A percentile compares a stretch with the other conserved stretches of the same genome.
Evolutionary conservation across 768 basidiomycete genomes (phyloP).

Genomic region (Collybiopsis luxurians): DNA sequence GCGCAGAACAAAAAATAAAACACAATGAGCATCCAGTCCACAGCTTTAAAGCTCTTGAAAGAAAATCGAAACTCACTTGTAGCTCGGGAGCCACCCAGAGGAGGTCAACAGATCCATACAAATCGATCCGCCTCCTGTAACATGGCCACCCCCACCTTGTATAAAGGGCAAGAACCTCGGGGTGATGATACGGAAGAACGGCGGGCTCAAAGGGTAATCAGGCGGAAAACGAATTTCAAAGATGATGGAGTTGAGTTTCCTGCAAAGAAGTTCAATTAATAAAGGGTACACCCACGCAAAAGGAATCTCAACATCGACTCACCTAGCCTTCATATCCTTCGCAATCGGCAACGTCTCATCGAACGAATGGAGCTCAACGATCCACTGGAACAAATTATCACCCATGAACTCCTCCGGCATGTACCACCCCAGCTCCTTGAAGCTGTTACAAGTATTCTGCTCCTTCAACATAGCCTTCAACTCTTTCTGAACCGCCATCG

Average conservation of each 20-base stretch:
- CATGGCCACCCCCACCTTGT: slow-evolving; percentile 68
- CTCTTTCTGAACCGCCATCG: slow-evolving; percentile 60
- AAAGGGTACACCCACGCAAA: not conserved
- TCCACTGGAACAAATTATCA: slow-evolving; percentile 72
- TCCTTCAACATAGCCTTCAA: slow-evolving; percentile 59
- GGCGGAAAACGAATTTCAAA: slow-evolving; percentile 73
- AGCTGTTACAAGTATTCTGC: slow-evolving; percentile 44
- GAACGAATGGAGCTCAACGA: slow-evolving; percentile 72
- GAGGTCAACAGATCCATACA: slow-evolving; percentile 73
- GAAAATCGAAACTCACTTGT: slow-evolving; percentile 48
- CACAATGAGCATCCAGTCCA: not conserved
- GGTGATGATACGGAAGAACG: slow-evolving; percentile 74
- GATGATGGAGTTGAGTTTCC: slow-evolving; percentile 61
- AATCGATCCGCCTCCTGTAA: slow-evolving; percentile 69
- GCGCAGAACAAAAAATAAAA: not conserved
- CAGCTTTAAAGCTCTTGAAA: no score
- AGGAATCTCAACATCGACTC: slow-evolving; percentile 16
- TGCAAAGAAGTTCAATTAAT: slow-evolving; percentile 13
- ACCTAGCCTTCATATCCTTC: slow-evolving; percentile 53
- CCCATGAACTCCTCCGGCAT: slow-evolving; percentile 63
- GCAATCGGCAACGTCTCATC: slow-evolving; percentile 59
- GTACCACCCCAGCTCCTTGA: slow-evolving; percentile 68
- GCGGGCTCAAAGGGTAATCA: slow-evolving; percentile 64
- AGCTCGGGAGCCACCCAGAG: slow-evolving; percentile 69
- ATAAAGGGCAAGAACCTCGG: slow-evolving; percentile 72